Conservation (phyloP, 2,329 filamentous ascomycete species). For the Alternaria sp. region DNA sequence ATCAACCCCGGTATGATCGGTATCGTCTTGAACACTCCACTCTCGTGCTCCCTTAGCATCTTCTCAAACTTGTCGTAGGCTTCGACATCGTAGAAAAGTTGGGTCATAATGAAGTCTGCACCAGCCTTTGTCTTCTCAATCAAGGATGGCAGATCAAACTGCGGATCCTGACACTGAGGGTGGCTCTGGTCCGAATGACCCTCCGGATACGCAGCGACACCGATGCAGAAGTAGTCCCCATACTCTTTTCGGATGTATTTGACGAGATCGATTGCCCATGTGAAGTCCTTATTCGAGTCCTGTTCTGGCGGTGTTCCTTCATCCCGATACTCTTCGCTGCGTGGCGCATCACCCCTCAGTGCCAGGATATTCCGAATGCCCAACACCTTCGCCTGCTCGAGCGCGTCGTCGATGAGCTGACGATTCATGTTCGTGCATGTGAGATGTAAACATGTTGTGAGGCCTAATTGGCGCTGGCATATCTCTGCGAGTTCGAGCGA, state of each 20-base stretch:
- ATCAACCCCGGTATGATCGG: slow-evolving; percentile 94
- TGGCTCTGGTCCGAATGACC: slow-evolving; percentile 92
- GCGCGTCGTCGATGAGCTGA: slow-evolving; percentile 81
- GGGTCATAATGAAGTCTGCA: slow-evolving; percentile 98
- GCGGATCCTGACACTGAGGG: slow-evolving; percentile 75
- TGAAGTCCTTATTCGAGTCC: slow-evolving; percentile 77
- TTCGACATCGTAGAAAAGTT: slow-evolving; percentile 91
- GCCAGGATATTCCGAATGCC: slow-evolving; percentile 95
- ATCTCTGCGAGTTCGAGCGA: slow-evolving; percentile 94
- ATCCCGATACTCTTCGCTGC: slow-evolving; percentile 85
- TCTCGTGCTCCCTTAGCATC: slow-evolving; percentile 78
- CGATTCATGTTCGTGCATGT: slow-evolving; percentile 98
- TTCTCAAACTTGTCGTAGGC: slow-evolving; percentile 84
- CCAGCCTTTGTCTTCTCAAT: slow-evolving; percentile 91
- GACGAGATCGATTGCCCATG: slow-evolving; percentile 88
- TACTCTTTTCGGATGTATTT: slow-evolving; percentile 85
- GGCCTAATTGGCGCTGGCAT: slow-evolving; percentile 87
- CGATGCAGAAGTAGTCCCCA: slow-evolving; percentile 95
- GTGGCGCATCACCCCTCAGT: slow-evolving; percentile 86
- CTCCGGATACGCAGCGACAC: slow-evolving; percentile 93
- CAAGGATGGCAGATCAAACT: slow-evolving; percentile 80
- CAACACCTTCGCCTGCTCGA: slow-evolving; percentile 88
- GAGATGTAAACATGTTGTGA: slow-evolving; percentile 94
- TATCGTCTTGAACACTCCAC: slow-evolving; percentile 83
- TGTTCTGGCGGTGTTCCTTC: slow-evolving; percentile 68